phyloP scores from a whole-genome alignment of 345 rosid genomes.

The Firmiana major region DNA sequence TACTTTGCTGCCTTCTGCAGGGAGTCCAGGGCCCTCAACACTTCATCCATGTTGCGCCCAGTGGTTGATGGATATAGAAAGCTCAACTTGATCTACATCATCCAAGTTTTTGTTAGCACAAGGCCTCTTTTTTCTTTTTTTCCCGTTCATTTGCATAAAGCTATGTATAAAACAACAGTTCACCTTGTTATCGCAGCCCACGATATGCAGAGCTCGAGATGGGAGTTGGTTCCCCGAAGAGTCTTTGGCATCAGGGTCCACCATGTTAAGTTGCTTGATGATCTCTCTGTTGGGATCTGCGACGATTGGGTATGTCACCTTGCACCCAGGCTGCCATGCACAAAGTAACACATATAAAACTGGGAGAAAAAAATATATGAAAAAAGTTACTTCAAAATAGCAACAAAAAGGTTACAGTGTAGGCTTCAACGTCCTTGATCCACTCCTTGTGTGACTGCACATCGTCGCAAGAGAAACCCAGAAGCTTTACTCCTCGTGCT shows the following conservation, averaged over 20 bases:
- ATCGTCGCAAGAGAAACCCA: slow-evolving; percentile 80
- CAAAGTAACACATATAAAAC: neutral
- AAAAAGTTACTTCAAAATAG: neutral
- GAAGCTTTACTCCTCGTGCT: slow-evolving; percentile 60
- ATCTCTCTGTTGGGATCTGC: slow-evolving; percentile 64
- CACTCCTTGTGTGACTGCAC: slow-evolving; percentile 55
- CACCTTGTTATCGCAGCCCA: slow-evolving; percentile 66
- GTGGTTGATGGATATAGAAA: slow-evolving; percentile 71
- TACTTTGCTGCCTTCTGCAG: slow-evolving; percentile 45
- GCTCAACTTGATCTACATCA: slow-evolving; percentile 59
- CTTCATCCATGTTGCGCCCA: slow-evolving; percentile 76
- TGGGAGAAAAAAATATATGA: no score
- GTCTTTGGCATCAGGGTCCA: slow-evolving; percentile 65
- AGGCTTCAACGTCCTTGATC: slow-evolving; percentile 79
- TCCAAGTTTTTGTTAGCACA: no score
- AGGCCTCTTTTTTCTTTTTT: no score
- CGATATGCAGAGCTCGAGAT: slow-evolving; percentile 71
- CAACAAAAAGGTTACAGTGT: slow-evolving; percentile 30
- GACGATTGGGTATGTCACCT: slow-evolving; percentile 64
- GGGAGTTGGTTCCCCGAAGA: slow-evolving; percentile 36
- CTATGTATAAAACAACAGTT: neutral
- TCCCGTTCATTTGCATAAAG: no score
- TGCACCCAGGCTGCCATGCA: slow-evolving; percentile 47
- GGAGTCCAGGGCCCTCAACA: slow-evolving; percentile 68
- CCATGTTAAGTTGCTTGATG: slow-evolving; percentile 69